A percentile compares a stretch with the other conserved stretches of the same genome.
phyloP scores from a whole-genome alignment of 257 asterid genomes.

The Penstemon davidsonii region DNA sequence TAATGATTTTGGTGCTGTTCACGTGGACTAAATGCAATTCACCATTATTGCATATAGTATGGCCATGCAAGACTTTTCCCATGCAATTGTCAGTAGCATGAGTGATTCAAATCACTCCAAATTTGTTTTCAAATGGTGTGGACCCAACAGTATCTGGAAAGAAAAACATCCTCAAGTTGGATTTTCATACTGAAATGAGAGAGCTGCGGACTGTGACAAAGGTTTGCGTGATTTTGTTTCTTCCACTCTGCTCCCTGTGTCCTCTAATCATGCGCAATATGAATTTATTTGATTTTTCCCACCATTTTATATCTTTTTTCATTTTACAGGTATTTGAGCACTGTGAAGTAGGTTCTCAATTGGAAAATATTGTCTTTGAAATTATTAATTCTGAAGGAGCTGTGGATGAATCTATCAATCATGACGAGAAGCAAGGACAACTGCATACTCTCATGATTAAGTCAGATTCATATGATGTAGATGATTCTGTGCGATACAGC shows the following conservation, averaged over 20 bases:
- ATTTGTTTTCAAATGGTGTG: no score
- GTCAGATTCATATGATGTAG: slow-evolving; percentile 42
- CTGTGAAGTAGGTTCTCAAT: slow-evolving; percentile 48
- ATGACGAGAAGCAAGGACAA: slow-evolving; percentile 48
- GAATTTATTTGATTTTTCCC: not conserved
- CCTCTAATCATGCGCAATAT: not conserved
- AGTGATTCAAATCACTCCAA: no score
- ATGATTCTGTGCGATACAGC: slow-evolving; percentile 45
- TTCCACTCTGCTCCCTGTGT: not conserved
- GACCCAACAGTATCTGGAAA: slow-evolving; percentile 32
- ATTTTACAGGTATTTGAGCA: slow-evolving; percentile 36
- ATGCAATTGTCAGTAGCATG: no score
- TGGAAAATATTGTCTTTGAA: slow-evolving; percentile 59
- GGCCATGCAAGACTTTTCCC: no score
- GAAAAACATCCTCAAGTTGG: slow-evolving; percentile 30
- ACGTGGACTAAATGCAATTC: no score
- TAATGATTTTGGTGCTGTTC: no score
- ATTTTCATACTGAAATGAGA: slow-evolving; percentile 47
- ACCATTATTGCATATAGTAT: no score
- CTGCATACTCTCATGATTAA: slow-evolving; percentile 47
- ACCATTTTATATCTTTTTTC: not conserved
- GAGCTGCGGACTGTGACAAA: slow-evolving; percentile 41
- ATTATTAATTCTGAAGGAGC: slow-evolving; percentile 46
- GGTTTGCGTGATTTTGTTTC: slow-evolving; percentile 34
- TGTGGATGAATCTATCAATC: slow-evolving; percentile 51